A percentile compares a stretch with the other conserved stretches of the same genome.
Conservation (phyloP, 1,284 basidiomycete genomes). For the Singerocomus inundabilis region DNA sequence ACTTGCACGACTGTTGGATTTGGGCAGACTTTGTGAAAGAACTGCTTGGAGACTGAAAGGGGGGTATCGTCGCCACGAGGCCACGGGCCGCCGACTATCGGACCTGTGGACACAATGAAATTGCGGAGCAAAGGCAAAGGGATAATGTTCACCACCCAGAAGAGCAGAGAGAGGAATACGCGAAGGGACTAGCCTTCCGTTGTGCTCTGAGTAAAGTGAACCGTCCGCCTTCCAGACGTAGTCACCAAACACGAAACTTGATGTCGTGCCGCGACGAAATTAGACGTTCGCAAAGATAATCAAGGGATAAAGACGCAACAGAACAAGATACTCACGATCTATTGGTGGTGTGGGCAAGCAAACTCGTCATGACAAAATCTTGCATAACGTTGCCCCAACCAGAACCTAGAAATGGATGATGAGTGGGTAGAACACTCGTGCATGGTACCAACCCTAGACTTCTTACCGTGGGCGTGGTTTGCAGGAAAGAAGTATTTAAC, state of each 20-base stretch:
- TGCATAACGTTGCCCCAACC: constrained; percentile 46
- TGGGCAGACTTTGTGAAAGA: constrained; percentile 41
- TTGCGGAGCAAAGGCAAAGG: not conserved
- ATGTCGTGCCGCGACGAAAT: constrained; percentile 1
- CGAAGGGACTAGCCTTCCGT: constrained; percentile 36
- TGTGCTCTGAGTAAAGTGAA: constrained; percentile 31
- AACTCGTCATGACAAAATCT: constrained; percentile 36
- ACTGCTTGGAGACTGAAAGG: constrained; percentile 35
- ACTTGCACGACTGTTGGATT: constrained; percentile 32
- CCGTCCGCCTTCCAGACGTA: constrained; percentile 36
- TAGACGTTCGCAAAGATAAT: not conserved
- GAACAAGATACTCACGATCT: constrained; percentile 32
- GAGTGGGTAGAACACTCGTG: not conserved
- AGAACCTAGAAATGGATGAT: constrained; percentile 25
- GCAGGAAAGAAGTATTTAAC: constrained; percentile 32
- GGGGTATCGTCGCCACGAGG: constrained; percentile 33
- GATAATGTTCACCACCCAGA: constrained; percentile 24
- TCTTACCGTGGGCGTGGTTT: constrained; percentile 30
- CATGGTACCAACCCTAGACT: not conserved
- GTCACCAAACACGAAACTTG: constrained; percentile 42
- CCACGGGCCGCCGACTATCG: constrained; percentile 40
- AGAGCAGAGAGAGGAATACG: constrained; percentile 37
- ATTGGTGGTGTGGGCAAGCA: constrained; percentile 34
- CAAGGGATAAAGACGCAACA: not conserved
- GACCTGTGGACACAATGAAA: constrained; percentile 27